A percentile compares a stretch with the other conserved stretches of the same genome.
Conservation (phyloP, 2,329 filamentous ascomycete species). For the Calonectria naviculata region DNA sequence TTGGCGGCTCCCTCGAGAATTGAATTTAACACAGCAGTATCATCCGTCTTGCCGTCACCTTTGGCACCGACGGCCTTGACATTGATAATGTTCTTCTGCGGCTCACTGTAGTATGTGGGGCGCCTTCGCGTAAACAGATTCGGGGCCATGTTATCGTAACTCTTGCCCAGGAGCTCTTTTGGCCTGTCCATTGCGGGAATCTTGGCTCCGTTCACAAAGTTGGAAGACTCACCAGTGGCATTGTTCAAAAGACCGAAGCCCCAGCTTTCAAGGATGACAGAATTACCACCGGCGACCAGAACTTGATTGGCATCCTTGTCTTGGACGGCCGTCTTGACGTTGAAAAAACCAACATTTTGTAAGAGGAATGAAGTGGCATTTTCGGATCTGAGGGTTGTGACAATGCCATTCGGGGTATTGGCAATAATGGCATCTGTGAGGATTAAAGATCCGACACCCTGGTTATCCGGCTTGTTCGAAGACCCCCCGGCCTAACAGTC, state of each 20-base stretch:
- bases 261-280: not conserved
- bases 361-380: not conserved
- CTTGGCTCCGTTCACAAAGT: conserved; percentile 82
- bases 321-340: conserved; percentile 45
- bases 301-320: conserved; percentile 79
- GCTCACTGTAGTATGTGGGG: conserved; percentile 69
- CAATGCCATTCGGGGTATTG: conserved; percentile 80
- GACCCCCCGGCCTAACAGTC: not conserved
- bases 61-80: conserved; percentile 81
- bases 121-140: conserved; percentile 84
- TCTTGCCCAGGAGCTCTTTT: conserved; percentile 67
- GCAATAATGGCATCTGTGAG: conserved; percentile 83
- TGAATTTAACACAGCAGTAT: conserved; percentile 85
- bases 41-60: conserved; percentile 89
- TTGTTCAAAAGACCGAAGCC: not conserved
- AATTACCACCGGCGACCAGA: conserved; percentile 74
- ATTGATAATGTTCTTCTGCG: conserved; percentile 65
- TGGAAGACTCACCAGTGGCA: conserved; percentile 49
- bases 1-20: conserved; percentile 75
- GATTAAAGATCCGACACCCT: conserved; percentile 83
- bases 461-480: conserved; percentile 53
- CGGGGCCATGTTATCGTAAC: conserved; percentile 77
- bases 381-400: conserved; percentile 74
- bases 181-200: conserved; percentile 75
- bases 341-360: not conserved